A percentile compares a stretch with the other conserved stretches of the same genome.
phyloP scores from a whole-genome alignment of 345 rosid species.

The Streptanthus diversifolius region DNA sequence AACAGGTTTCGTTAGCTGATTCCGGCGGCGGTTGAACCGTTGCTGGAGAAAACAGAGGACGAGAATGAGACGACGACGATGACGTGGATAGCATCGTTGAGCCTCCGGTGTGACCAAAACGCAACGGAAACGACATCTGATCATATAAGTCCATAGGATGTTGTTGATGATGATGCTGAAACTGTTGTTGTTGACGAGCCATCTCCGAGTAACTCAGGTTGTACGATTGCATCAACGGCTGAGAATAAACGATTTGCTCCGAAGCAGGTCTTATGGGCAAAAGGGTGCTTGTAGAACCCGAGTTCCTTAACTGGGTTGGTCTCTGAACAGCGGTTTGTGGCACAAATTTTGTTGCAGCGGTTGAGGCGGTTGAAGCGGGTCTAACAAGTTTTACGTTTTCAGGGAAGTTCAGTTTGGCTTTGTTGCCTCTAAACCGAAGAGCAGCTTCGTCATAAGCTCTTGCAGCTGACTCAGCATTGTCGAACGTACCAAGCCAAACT shows the following conservation, averaged over 20 bases:
- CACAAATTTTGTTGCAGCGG: conserved; percentile 8
- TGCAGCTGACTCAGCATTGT: conserved; percentile 85
- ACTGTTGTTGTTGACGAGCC: conserved; percentile 23
- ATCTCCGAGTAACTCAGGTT: conserved; percentile 28
- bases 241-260: conserved; percentile 29
- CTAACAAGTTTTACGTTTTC: conserved; percentile 69
- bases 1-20: conserved; percentile 15
- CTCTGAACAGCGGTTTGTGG: conserved; percentile 18
- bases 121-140: conserved; percentile 43
- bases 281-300: conserved; percentile 38
- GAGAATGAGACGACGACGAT: conserved; percentile 25
- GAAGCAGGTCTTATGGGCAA: conserved; percentile 35
- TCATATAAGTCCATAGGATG: conserved; percentile 37
- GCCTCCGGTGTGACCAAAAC: conserved; percentile 22
- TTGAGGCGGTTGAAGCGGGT: conserved; percentile 18
- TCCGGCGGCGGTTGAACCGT: conserved; percentile 10
- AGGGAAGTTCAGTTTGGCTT: conserved; percentile 97
- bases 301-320: conserved; percentile 33
- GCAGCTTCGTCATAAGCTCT: conserved; percentile 89
- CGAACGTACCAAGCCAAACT: conserved; percentile 93
- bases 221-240: conserved; percentile 22
- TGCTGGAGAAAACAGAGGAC: conserved; percentile 21
- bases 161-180: conserved; percentile 19
- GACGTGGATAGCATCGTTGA: conserved; percentile 31
- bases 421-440: conserved; percentile 76